Evolutionary conservation across 768 basidiomycete genomes (phyloP), one percentile per base, ranked within the genome.

Genomic region (Rhodotorula graminis): DNA sequence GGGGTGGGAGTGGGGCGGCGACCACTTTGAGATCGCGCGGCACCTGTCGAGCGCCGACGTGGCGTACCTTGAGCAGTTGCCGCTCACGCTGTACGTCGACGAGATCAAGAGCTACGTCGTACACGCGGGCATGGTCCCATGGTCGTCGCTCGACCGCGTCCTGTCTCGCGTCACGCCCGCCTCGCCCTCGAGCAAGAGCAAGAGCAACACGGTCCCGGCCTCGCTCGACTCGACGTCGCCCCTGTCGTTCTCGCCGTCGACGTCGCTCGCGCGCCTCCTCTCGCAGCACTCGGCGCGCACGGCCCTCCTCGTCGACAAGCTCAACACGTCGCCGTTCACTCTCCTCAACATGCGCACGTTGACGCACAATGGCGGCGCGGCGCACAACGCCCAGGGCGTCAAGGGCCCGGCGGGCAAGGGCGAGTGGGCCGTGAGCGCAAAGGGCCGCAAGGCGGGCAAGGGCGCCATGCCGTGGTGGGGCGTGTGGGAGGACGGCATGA

Each of bases 111-210:
- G 64, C n/a, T 73, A 61, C 58, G 56, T 76, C 59, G 75, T 76
- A 11, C 75, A 76, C 44, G 75, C 75, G 25, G 75, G 75, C 16
- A 55, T 76, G 57, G 74, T 75, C 5, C 70, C 74, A 0, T 72
- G 74, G 70, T 19, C 53, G 25, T 60, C 57, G 31, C 65, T 56
- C 31, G 37, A 47, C 29, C 59, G 42, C 25, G 42, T 46, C 12
- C 53, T 49, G 33, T 33, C 44, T 18, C n/a, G 50, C 50, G 60
- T 27, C 74, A 5, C 12, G 2, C 16, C 40, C 31, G 23, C 42
- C 55, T 61, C 64, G 8, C 0, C 65, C 19, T 25, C 58, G 16
- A n/a, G 5, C 18, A 9, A 6, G 8, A 4, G n/a, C 3, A 10
- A 6, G 29, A 29, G 60, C 27, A 29, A 5, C 4, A 16, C 5